Percentiles rank a stretch among this genome's conserved stretches.
Conservation (phyloP, 208 protist species). For the Porcisia hertigi region DNA sequence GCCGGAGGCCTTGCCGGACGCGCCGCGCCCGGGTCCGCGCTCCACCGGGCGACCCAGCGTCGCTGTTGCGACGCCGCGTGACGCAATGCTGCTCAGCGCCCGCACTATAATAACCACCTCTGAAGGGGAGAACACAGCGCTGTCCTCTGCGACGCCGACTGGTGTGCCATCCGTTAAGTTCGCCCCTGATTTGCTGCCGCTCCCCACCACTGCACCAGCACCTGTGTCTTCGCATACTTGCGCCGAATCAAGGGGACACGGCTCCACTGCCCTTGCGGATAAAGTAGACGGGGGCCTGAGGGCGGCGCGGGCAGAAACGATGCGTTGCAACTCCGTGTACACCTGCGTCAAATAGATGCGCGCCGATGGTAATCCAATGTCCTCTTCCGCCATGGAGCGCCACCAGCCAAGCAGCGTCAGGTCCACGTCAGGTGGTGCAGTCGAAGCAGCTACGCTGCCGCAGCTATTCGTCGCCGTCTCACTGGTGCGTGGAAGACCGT, state of each 20-base stretch:
- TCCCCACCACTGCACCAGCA: not conserved
- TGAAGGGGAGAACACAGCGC: constrained; percentile 3
- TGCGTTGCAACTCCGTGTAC: constrained; percentile 14
- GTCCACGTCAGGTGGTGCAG: not conserved
- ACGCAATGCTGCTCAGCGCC: constrained; percentile 25
- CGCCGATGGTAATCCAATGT: constrained; percentile 17
- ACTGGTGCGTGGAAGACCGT: not conserved
- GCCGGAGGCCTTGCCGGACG: not conserved
- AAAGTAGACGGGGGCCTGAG: not conserved
- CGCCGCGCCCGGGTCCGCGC: not conserved
- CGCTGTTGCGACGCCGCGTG: constrained; percentile 1
- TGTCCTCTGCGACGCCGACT: not conserved
- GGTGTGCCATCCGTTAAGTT: not conserved
- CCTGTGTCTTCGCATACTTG: not conserved
- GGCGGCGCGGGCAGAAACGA: constrained; percentile 5
- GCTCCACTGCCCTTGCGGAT: not conserved
- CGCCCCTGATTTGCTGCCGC: not conserved
- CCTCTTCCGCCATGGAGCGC: constrained; percentile 18
- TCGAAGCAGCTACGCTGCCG: too few relatives aligned
- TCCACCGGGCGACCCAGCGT: not conserved
- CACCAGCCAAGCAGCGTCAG: constrained; percentile 23
- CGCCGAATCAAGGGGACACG: not conserved
- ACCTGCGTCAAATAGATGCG: constrained; percentile 21
- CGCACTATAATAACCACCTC: constrained; percentile 27
- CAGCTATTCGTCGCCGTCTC: not conserved